A percentile compares a stretch with the other conserved stretches of the same genome.
These are phyloP conservation scores for Trametes versicolor DNA, from an alignment of 1,284 basidiomycete genomes.

Conservation along the genomic window DNA sequence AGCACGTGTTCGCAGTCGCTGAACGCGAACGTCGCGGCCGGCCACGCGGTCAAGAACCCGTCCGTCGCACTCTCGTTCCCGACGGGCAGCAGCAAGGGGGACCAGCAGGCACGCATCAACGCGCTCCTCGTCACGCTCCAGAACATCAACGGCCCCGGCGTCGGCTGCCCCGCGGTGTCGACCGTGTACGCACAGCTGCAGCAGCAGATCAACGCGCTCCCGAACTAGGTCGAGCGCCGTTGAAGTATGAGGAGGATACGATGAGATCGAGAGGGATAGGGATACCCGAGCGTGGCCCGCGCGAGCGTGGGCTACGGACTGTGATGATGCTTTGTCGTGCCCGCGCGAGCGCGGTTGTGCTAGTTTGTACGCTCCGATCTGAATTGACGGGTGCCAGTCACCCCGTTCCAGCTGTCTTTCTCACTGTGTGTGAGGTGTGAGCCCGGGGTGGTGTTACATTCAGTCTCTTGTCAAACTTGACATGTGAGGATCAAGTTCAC, in stretches of 20 bases:
- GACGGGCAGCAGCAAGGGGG: slow-evolving; percentile 44
- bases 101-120: slow-evolving; percentile 48
- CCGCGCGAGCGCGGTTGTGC: slow-evolving; percentile 19
- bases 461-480: background rate
- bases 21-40: slow-evolving; percentile 49
- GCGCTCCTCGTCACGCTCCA: slow-evolving; percentile 49
- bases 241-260: no score
- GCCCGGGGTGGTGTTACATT: background rate
- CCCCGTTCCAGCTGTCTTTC: slow-evolving; percentile 29
- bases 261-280: background rate
- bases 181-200: slow-evolving; percentile 50
- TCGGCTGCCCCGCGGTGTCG: slow-evolving; percentile 51
- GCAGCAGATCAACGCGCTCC: slow-evolving; percentile 38
- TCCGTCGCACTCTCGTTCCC: slow-evolving; percentile 48
- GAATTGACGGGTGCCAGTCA: slow-evolving; percentile 31
- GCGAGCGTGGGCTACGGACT: slow-evolving; percentile 1
- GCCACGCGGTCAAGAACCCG: slow-evolving; percentile 51
- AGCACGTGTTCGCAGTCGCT: slow-evolving; percentile 34
- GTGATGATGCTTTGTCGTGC: background rate
- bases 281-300: slow-evolving; percentile 6
- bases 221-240: slow-evolving; percentile 17
- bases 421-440: background rate
- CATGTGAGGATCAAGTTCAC: no score
- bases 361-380: slow-evolving; percentile 19
- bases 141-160: slow-evolving; percentile 52